Evolutionary conservation across 768 basidiomycete species (phyloP).

Genomic region (Pleurotus sapidus): DNA sequence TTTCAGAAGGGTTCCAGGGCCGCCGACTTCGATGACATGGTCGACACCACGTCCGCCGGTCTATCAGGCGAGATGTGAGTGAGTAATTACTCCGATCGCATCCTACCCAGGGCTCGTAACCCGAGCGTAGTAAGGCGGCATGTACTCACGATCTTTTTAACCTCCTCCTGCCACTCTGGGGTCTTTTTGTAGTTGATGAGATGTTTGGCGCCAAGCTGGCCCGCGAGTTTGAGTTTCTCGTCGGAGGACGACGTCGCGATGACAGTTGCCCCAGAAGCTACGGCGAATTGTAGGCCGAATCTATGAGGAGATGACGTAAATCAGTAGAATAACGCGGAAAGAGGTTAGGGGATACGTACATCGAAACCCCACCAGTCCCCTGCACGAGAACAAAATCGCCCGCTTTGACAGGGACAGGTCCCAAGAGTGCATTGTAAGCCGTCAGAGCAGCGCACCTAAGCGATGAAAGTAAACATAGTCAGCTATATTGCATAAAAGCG

Average conservation of each 20-base stretch:
- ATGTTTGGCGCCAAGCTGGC: constrained; percentile 50
- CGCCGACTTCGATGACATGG: constrained; percentile 34
- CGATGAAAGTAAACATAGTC: no score
- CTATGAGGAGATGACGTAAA: no score
- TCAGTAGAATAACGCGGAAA: not conserved
- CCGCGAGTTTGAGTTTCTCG: constrained; percentile 52
- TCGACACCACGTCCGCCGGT: constrained; percentile 37
- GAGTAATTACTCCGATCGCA: no score
- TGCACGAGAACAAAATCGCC: constrained; percentile 59
- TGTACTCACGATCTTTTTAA: constrained; percentile 32
- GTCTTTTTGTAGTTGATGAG: constrained; percentile 60
- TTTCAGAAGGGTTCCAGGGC: constrained; percentile 39
- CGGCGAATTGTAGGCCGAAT: constrained; percentile 58
- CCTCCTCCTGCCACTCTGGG: constrained; percentile 58
- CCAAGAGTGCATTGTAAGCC: constrained; percentile 58
- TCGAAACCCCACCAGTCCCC: constrained; percentile 57
- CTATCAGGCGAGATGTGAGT: constrained; percentile 20
- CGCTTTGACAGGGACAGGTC: constrained; percentile 46
- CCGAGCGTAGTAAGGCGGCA: no score
- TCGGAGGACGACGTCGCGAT: constrained; percentile 69
- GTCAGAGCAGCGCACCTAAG: constrained; percentile 63
- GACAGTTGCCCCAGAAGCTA: constrained; percentile 59
- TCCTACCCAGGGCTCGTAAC: no score
- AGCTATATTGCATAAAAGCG: not conserved
- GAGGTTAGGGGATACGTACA: constrained; percentile 25